Evolutionary conservation across 108 stramenopile species (phyloP).

Genomic region (Cyclotella sp.): DNA sequence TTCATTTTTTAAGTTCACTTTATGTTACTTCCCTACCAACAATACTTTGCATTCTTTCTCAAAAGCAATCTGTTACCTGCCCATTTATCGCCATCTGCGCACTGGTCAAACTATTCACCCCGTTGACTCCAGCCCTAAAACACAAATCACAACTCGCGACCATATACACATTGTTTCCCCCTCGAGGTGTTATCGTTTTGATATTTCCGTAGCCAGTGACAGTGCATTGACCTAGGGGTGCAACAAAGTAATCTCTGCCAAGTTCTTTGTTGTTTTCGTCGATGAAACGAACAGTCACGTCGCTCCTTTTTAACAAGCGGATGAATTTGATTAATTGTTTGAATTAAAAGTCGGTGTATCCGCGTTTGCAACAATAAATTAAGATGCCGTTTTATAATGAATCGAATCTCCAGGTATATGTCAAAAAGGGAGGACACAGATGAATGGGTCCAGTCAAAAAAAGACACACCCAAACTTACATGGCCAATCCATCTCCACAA

Average conservation of each 20-base stretch:
- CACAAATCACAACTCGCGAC: conserved; percentile 50
- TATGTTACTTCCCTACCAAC: no score
- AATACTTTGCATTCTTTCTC: background rate
- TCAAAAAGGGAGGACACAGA: background rate
- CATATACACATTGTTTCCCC: conserved; percentile 48
- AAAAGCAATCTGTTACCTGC: conserved; percentile 59
- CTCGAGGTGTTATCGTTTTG: conserved; percentile 56
- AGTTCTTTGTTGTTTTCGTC: conserved; percentile 58
- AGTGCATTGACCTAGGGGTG: conserved; percentile 51
- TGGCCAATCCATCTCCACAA: conserved; percentile 51
- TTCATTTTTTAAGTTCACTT: no score
- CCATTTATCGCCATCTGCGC: conserved; percentile 38
- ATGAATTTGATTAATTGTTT: background rate
- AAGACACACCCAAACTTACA: conserved; percentile 21
- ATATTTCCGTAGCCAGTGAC: conserved; percentile 56
- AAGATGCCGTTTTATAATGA: background rate
- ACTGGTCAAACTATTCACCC: conserved; percentile 24
- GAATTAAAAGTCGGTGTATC: background rate
- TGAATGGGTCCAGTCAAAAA: background rate
- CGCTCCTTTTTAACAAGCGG: conserved; percentile 30
- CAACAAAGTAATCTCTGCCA: conserved; percentile 47
- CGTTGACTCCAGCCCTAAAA: conserved; percentile 8
- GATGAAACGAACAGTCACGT: conserved; percentile 47
- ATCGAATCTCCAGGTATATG: background rate
- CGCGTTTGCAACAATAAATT: background rate